Evolutionary conservation across 2,329 filamentous ascomycete genomes (phyloP).

Genomic region (Colletotrichum sp.): DNA sequence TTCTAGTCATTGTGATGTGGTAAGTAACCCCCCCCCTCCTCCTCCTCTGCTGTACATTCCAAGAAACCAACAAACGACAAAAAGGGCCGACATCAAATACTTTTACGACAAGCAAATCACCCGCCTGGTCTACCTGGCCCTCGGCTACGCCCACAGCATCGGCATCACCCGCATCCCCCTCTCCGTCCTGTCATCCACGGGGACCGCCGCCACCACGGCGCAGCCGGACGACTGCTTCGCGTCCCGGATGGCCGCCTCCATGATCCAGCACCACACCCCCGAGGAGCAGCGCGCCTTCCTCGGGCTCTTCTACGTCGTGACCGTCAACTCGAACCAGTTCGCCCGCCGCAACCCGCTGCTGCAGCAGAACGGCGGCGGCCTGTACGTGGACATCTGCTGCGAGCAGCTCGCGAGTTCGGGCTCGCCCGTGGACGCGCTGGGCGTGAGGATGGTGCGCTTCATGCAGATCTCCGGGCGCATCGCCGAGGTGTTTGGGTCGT

Average conservation of each 20-base stretch:
- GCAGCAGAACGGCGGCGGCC: conserved; percentile 14
- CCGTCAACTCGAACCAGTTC: conserved; percentile 39
- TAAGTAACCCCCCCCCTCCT: conserved; percentile 26
- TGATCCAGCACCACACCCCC: conserved; percentile 23
- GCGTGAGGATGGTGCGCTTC: conserved; percentile 39
- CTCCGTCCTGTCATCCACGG: background rate
- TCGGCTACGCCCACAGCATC: conserved; percentile 47
- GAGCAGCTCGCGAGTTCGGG: conserved; percentile 30
- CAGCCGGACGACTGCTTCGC: conserved; percentile 14
- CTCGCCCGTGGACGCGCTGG: conserved; percentile 30
- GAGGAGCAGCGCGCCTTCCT: conserved; percentile 44
- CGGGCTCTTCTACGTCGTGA: conserved; percentile 29
- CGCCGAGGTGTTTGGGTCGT: conserved; percentile 35
- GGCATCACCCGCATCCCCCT: conserved; percentile 33
- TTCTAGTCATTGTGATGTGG: conserved; percentile 52
- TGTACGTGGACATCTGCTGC: conserved; percentile 37
- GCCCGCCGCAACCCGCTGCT: conserved; percentile 36
- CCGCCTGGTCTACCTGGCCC: conserved; percentile 42
- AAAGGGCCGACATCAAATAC: conserved; percentile 40
- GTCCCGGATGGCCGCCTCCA: background rate
- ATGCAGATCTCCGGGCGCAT: conserved; percentile 40
- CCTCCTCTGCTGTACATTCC: background rate
- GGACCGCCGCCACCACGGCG: background rate
- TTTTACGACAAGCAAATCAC: conserved; percentile 39
- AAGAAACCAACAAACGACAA: background rate